Evolutionary conservation across 345 rosid genomes (phyloP).

Genomic region (Litchi chinensis): DNA sequence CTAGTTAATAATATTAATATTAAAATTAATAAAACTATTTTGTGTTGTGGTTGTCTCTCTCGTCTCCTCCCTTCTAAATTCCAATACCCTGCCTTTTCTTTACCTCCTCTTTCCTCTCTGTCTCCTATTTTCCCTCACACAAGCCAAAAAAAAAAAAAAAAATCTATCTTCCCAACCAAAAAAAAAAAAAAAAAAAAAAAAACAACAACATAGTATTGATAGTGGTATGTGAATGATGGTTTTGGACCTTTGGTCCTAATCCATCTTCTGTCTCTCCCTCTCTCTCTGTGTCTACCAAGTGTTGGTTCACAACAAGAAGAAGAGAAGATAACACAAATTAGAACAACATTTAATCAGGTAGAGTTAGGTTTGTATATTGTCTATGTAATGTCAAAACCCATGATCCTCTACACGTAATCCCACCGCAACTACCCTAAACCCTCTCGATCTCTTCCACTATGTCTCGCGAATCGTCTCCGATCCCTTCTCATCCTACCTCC

Average conservation of each 20-base stretch:
- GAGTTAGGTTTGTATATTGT: neutral
- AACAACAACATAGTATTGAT: neutral
- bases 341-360: slow-evolving; percentile 6
- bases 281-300: neutral
- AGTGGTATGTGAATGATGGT: slow-evolving; percentile 21
- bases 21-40: too few species aligned
- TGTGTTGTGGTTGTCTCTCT: neutral
- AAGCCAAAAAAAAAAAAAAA: neutral
- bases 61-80: neutral
- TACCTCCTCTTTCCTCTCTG: neutral
- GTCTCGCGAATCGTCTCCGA: slow-evolving; percentile 57
- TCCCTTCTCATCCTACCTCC: slow-evolving; percentile 43
- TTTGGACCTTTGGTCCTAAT: slow-evolving; percentile 29
- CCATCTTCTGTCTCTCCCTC: slow-evolving; percentile 14
- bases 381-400: slow-evolving; percentile 31
- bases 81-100: neutral
- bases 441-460: slow-evolving; percentile 52
- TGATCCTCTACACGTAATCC: slow-evolving; percentile 38
- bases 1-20: too few species aligned
- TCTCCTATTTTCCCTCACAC: slow-evolving; percentile 6
- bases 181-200: neutral
- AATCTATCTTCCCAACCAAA: neutral
- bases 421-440: slow-evolving; percentile 38
- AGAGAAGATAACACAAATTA: neutral
- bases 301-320: neutral